Percentiles rank a stretch among this genome's conserved stretches.
Evolutionary conservation across 2,329 filamentous ascomycete species (phyloP).

Genomic region (Cercospora brassicicola): DNA sequence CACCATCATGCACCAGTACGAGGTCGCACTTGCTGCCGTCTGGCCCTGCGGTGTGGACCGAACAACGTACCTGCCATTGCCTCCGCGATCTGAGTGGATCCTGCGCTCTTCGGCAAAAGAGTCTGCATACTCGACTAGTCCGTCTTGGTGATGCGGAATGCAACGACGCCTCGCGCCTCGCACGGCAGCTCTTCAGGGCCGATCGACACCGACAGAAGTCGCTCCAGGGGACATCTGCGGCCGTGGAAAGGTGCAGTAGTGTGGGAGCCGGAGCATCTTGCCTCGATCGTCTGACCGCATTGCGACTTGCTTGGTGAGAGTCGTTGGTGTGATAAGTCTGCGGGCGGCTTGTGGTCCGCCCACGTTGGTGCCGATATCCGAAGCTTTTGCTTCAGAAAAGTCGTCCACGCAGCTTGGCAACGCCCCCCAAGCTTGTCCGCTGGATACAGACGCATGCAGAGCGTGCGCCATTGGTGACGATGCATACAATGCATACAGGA

Average conservation of each 20-base stretch:
- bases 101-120: conserved; percentile 9
- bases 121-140: conserved; percentile 3
- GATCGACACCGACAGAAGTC: neutral
- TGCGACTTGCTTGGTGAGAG: neutral
- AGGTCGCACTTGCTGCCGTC: conserved; percentile 6
- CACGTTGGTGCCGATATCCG: neutral
- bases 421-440: neutral
- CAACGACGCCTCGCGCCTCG: conserved; percentile 3
- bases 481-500: neutral
- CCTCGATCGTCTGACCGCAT: neutral
- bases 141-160: conserved; percentile 3
- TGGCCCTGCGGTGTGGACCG: conserved; percentile 2
- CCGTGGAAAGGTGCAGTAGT: neutral
- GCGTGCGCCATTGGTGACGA: neutral
- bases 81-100: conserved; percentile 5
- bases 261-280: neutral
- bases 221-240: neutral
- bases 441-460: neutral
- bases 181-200: neutral
- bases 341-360: neutral
- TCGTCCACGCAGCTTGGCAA: neutral
- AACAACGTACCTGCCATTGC: conserved; percentile 12
- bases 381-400: neutral
- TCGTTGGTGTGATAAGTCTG: neutral
- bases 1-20: neutral